Base-by-base conservation (phyloP, 148 eudicot genomes). In the Drosera capensis region DNA sequence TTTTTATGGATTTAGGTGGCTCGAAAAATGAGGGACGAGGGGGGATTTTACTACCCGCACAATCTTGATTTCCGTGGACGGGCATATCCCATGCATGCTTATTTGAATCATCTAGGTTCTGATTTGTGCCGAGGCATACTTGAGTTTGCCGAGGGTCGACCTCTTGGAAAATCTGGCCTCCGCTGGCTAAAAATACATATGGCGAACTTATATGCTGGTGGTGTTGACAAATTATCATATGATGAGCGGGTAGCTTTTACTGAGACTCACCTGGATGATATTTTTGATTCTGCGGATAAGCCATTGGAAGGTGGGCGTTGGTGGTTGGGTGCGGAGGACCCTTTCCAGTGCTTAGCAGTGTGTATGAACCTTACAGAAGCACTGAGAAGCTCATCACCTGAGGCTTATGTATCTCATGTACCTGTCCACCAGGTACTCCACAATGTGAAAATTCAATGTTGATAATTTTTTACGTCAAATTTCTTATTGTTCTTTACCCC, bases 241-340 rank as follows among this genome's bases (percentile, higher is more conserved):
- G 88, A 78, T 22, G 94, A 73, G 25, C 80, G 96, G 43, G 23
- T 65, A 25, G 67, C 75, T 9, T 86, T 86, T 59, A 56, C 86
- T 0, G 94, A 86, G 57, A 70, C 67, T 49, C 87, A 79, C 61
- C 26, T 86, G 34, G 74, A 76, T 62, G 85, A 79, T 54, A 70
- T 86, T 25, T 81, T 71, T 65, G 96, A 82, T 66, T 86, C 96
- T 35, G 93, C 93, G 8, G 96, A 86, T 52, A 62, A 85, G 66
- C 96, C 96, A 44, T 67, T 86, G 54, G 96, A 82, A 60, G 96
- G 96, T 56, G 72, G 46, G 17, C 70, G 85, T 12, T 86, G 96
- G 96, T 86, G 96, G 96, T 69, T 86, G 63, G 48, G 56, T 25
- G 96, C 96, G 11, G 96, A 86, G 56, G 96, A 86, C 61, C 96